Percentiles rank a stretch among this genome's conserved stretches.
Evolutionary conservation across 208 protist species (phyloP).

Genomic region (Porcisia hertigi): DNA sequence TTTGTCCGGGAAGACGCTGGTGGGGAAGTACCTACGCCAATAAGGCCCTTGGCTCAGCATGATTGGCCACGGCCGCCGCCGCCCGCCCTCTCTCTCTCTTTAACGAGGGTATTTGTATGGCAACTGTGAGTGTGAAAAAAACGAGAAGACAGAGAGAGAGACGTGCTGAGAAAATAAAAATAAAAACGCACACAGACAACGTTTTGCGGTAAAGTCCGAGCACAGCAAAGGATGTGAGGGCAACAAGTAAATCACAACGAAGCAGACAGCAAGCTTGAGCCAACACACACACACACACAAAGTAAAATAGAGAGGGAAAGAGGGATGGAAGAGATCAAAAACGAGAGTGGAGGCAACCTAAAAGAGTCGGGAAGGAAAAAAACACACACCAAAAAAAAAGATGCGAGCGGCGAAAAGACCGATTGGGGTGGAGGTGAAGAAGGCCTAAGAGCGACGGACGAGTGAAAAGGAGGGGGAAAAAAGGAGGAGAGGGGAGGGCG

Average conservation of each 20-base stretch:
- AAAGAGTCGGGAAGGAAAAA: not conserved
- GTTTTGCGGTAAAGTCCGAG: no score
- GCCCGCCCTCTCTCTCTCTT: no score
- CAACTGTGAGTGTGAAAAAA: not conserved
- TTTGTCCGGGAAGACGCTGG: slow-evolving; percentile 31
- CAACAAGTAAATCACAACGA: no score
- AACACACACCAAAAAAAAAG: slow-evolving; percentile 2
- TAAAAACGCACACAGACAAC: slow-evolving; percentile 16
- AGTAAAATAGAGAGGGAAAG: not conserved
- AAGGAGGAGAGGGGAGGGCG: not conserved
- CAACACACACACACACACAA: not conserved
- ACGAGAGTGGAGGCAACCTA: not conserved
- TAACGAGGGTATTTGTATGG: no score
- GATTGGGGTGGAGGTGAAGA: no score
- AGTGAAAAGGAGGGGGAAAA: no score
- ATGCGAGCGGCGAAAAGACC: not conserved
- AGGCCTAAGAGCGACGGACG: no score
- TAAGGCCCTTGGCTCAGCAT: slow-evolving; percentile 28
- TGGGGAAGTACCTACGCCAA: slow-evolving; percentile 34
- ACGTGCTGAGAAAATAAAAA: not conserved
- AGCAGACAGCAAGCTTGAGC: not conserved
- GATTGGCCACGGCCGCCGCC: not conserved
- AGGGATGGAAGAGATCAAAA: not conserved
- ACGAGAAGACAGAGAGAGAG: not conserved
- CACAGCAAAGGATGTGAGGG: not conserved